Evolutionary conservation across 2,329 filamentous ascomycete species (phyloP), one percentile per base, ranked within the genome.

Genomic region (Monascus ruber): DNA sequence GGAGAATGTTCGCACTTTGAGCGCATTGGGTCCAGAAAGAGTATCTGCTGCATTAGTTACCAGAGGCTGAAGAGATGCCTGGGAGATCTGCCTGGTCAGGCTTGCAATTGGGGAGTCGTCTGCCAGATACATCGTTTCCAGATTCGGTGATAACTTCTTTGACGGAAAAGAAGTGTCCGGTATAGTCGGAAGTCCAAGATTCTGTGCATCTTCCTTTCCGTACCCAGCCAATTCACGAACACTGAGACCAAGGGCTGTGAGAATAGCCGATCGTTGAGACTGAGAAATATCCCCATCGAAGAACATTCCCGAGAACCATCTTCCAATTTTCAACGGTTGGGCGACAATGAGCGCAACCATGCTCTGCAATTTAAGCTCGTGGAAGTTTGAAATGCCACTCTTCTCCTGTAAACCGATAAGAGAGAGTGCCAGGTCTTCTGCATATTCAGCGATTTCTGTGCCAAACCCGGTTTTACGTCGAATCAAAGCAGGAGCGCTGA

Each of bases 261-360:
- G 78, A 31, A 96, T 73, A 0, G 83, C 77, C 5, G 83, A 84
- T 31, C 91, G 76, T 58, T 96, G 89, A 0, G 81, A 76, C 31
- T 96, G 68, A 0, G 88, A 94, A 60, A 91, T 88, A 56, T 98
- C 91, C 10, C 88, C 88, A 33, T 86, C 81, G 56, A 95, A 96
- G 56, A 91, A 93, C 0, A 83, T 82, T 41, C 80, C 78, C 3
- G 83, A 79, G 42, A 93, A 85, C 82, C 85, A 93, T 9, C 78
- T 83, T 0, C 79, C 88, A 75, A 95, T 85, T 38, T 75, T 72
- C 36, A 76, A 67, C 0, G 91, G 85, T 47, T 84, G 77, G 0
- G 85, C 80, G 2, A 91, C 71, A 0, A 94, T 68, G 5, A 94
- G 64, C 0, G 88, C 83, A 34, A 95, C 79, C 68, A 98, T 81